These are phyloP conservation scores for Russula brevipes DNA, from an alignment of 768 basidiomycete genomes.

Conservation along the genomic window DNA sequence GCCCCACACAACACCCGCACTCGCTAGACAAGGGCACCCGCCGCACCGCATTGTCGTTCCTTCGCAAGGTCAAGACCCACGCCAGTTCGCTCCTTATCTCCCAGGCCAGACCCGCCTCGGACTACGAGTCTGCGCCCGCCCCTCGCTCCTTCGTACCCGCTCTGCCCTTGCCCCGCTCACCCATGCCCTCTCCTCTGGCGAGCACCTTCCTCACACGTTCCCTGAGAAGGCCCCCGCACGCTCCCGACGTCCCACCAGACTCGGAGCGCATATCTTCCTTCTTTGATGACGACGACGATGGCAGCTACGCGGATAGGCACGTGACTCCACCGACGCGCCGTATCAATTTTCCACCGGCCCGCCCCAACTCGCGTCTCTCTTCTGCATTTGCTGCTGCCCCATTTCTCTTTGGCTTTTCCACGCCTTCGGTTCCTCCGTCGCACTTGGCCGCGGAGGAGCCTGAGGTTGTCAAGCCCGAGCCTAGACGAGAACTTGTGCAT, in stretches of 20 bases:
- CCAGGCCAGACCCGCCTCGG: not conserved
- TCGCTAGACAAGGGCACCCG: not conserved
- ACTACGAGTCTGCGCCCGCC: not conserved
- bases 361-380: conserved; percentile 4
- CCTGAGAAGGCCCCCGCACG: not conserved
- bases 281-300: conserved; percentile 15
- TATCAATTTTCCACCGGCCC: not conserved
- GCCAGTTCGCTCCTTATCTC: conserved; percentile 6
- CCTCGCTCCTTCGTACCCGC: conserved; percentile 2
- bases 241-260: not conserved
- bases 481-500: not conserved
- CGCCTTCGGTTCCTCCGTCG: conserved; percentile 1
- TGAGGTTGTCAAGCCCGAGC: not conserved
- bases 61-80: conserved; percentile 17
- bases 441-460: not conserved
- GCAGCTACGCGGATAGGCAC: not conserved
- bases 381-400: conserved; percentile 11
- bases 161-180: not conserved
- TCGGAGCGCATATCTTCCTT: not conserved
- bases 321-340: not conserved
- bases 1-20: not conserved
- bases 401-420: not conserved
- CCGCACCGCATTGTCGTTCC: conserved; percentile 5
- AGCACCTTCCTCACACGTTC: not conserved
- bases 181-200: not conserved